phyloP scores from a whole-genome alignment of 305 asterid species.

The Fraxinus floribunda region DNA sequence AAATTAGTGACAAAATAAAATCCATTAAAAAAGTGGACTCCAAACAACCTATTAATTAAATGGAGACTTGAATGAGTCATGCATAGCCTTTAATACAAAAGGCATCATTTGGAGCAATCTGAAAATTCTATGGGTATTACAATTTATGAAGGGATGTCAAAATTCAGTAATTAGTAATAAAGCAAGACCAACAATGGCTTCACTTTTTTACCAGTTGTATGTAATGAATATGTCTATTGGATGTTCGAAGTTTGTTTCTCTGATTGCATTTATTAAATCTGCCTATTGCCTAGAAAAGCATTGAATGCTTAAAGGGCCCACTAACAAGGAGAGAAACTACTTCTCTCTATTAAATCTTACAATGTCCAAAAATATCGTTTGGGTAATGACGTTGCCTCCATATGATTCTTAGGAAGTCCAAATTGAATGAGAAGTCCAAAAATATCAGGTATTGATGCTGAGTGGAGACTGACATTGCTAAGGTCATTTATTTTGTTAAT shows the following conservation, averaged over 20 bases:
- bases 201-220: neutral
- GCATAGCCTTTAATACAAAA: neutral
- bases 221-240: neutral
- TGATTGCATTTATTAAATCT: neutral
- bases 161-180: neutral
- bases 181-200: neutral
- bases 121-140: neutral
- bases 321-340: neutral
- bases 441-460: neutral
- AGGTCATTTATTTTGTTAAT: neutral
- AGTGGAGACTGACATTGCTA: neutral
- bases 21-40: neutral
- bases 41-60: neutral
- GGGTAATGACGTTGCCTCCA: neutral
- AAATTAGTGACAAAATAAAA: neutral
- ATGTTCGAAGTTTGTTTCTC: neutral
- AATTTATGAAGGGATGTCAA: neutral
- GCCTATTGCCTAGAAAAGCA: neutral
- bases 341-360: neutral
- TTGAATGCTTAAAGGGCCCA: neutral
- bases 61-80: neutral
- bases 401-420: neutral
- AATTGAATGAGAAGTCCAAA: neutral
- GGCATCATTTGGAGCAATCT: neutral
- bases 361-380: neutral